A percentile compares a stretch with the other conserved stretches of the same genome.
Conservation (phyloP, 129 eudicot genomes). For the Pulicaria dysenterica region DNA sequence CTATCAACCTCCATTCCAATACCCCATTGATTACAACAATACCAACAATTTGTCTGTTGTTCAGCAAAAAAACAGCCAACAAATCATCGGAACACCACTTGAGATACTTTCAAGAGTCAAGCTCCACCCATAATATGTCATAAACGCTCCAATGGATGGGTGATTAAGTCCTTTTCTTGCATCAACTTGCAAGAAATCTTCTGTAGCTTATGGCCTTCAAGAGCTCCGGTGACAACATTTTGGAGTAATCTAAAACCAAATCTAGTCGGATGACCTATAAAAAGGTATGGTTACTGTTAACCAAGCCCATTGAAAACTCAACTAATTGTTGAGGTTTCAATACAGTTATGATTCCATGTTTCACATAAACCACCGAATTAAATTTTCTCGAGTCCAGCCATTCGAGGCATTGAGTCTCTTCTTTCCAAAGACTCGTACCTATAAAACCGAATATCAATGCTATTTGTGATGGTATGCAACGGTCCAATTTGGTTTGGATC, state of each 20-base stretch:
- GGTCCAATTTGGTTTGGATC: slow-evolving; percentile 29
- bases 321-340: slow-evolving; percentile 26
- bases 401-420: slow-evolving; percentile 21
- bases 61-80: slow-evolving; percentile 34
- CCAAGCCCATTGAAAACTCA: slow-evolving; percentile 37
- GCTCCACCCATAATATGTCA: too few species aligned
- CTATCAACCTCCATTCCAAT: slow-evolving; percentile 31
- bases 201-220: not conserved
- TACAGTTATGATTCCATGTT: slow-evolving; percentile 28
- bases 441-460: not conserved
- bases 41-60: slow-evolving; percentile 29
- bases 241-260: slow-evolving; percentile 6
- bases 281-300: slow-evolving; percentile 27
- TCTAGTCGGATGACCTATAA: slow-evolving; percentile 37
- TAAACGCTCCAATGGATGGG: slow-evolving; percentile 33
- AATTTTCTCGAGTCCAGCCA: slow-evolving; percentile 27
- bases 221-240: slow-evolving; percentile 23
- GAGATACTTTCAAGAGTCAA: slow-evolving; percentile 9
- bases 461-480: slow-evolving; percentile 2
- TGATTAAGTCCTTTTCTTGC: slow-evolving; percentile 32
- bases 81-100: slow-evolving; percentile 25
- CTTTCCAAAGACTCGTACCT: slow-evolving; percentile 30
- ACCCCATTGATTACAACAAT: slow-evolving; percentile 23
- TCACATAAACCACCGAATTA: slow-evolving; percentile 22
- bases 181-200: slow-evolving; percentile 28